These are phyloP conservation scores for Mycotypha africana DNA, from an alignment of 371 early-diverging fungal genomes.

Conservation along the genomic window DNA sequence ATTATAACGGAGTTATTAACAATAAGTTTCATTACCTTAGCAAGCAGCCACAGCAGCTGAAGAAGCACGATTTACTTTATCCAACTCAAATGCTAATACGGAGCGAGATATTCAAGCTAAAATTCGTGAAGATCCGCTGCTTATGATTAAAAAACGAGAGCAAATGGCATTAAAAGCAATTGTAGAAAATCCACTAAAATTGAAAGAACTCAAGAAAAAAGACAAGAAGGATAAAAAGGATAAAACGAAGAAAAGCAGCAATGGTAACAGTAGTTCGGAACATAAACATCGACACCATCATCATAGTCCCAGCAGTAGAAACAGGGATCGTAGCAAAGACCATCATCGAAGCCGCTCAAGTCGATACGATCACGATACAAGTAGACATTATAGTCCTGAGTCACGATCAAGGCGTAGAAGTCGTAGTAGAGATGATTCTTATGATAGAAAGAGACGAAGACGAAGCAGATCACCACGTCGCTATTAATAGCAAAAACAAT, in stretches of 20 bases:
- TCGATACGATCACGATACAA: too few species aligned
- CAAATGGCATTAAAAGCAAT: constrained; percentile 75
- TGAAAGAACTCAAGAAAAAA: constrained; percentile 52
- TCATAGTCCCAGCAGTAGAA: constrained; percentile 3
- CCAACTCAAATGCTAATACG: constrained; percentile 68
- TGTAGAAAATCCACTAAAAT: constrained; percentile 68
- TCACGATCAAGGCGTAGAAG: too few species aligned
- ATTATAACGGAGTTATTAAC: background rate
- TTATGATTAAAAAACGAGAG: constrained; percentile 82
- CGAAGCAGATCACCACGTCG: too few species aligned
- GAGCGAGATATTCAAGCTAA: constrained; percentile 80
- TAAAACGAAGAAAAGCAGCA: too few species aligned
- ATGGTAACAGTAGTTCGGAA: constrained; percentile 6
- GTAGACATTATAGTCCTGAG: too few species aligned
- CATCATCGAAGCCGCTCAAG: too few species aligned
- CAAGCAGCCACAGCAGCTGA: constrained; percentile 13
- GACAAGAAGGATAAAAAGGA: constrained; percentile 46
- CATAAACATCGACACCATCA: constrained; percentile 5
- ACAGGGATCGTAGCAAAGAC: too few species aligned
- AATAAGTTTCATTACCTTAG: constrained; percentile 1
- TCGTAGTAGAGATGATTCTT: too few species aligned
- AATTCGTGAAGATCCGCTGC: constrained; percentile 87
- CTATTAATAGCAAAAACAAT: too few species aligned
- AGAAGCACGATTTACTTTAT: constrained; percentile 29
- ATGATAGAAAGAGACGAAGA: too few species aligned